Evolutionary conservation across 83 land plant species (phyloP), one percentile per base, ranked within the genome.

Genomic region (Diphasiastrum complanatum): DNA sequence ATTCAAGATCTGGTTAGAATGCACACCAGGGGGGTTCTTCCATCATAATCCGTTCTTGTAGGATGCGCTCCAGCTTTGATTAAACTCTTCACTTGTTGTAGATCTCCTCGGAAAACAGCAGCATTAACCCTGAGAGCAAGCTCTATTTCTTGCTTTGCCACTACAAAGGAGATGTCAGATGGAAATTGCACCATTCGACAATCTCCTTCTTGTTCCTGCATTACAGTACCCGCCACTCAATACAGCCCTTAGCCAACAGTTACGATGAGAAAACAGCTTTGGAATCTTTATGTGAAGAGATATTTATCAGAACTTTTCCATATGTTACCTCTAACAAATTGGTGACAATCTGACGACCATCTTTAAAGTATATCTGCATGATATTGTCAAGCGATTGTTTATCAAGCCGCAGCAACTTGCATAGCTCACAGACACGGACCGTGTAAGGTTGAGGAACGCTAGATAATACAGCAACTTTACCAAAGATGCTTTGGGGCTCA

Each of bases 391-490:
- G 78, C 32, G 73, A 63, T 33, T 88, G 80, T 50, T 83, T 86
- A 51, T 83, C 92, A 27, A 89, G 36, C 19, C 96, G 75, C 57
- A 89, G 60, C 12, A 89, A 67, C 36, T 79, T 76, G 45, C 85
- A 77, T 0, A 86, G 70, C 56, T 89, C 87, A 51, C 73, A 68
- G 37, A 86, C 92, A 28, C 83, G 79, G 48, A 89, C 81, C 2
- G 92, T 83, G 63, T 81, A 83, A n/a, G 96, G 96, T 45, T 89
- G 96, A 49, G 88, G 91, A 70, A 86, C 79, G 68, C 79, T 83
- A 83, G 83, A 89, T n/a, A 89, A 74, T 23, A 81, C 75, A 23
- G 92, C 81, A 37, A 81, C 61, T 29, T 86, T 92, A 22, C 96
- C 96, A 75, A 83, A 86, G 14, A 74, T 72, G 60, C 59, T 64